Evolutionary conservation across 495 filamentous ascomycete species (phyloP).

Genomic region (Daldinia concentrica): DNA sequence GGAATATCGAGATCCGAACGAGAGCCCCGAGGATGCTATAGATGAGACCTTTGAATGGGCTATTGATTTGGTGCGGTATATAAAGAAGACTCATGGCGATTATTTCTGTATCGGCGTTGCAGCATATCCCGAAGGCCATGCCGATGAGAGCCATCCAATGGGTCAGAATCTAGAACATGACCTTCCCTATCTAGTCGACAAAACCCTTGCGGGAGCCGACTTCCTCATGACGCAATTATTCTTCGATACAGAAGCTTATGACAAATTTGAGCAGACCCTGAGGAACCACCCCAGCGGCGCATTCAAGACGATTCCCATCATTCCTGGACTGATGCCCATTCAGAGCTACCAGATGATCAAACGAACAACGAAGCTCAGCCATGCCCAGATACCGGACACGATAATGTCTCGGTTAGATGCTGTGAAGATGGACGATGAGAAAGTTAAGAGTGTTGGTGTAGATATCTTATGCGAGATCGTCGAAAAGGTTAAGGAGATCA

Average conservation of each 20-base stretch:
- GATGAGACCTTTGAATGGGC: slow-evolving; percentile 90
- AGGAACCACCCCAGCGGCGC: slow-evolving; percentile 83
- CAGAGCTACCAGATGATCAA: slow-evolving; percentile 97
- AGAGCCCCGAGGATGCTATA: slow-evolving; percentile 53
- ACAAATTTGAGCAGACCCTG: slow-evolving; percentile 77
- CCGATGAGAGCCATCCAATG: slow-evolving; percentile 83
- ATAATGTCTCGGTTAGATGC: slow-evolving; percentile 77
- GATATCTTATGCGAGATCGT: slow-evolving; percentile 78
- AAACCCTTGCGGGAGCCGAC: slow-evolving; percentile 90
- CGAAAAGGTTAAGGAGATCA: slow-evolving; percentile 70
- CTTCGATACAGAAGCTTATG: slow-evolving; percentile 86
- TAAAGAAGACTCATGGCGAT: slow-evolving; percentile 82
- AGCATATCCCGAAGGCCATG: slow-evolving; percentile 93
- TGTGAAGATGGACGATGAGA: slow-evolving; percentile 89
- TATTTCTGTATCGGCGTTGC: slow-evolving; percentile 98
- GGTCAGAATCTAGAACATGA: slow-evolving; percentile 82
- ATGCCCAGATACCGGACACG: slow-evolving; percentile 77
- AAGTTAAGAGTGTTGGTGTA: slow-evolving; percentile 79
- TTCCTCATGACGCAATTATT: slow-evolving; percentile 99
- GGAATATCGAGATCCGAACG: slow-evolving; percentile 75
- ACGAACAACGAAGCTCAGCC: slow-evolving; percentile 92
- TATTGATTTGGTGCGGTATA: slow-evolving; percentile 89
- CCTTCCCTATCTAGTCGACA: slow-evolving; percentile 89
- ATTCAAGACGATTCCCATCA: slow-evolving; percentile 89
- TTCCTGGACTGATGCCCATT: slow-evolving; percentile 96